Evolutionary conservation across 139 green algal genomes (phyloP).

Genomic region (Dunaliella primolecta): DNA sequence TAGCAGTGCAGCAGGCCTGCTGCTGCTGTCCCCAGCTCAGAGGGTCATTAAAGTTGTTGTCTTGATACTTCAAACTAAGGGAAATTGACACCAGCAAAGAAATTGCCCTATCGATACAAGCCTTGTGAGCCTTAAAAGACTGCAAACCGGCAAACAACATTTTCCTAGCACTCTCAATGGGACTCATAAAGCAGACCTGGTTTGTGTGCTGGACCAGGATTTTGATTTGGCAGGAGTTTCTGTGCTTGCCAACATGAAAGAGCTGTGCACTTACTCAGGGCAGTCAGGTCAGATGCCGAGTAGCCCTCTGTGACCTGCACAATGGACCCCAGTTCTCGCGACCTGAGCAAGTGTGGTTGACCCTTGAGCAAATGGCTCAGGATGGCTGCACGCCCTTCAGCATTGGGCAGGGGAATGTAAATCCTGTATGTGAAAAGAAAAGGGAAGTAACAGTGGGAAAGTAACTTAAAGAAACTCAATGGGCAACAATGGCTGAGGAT

Average conservation of each 20-base stretch:
- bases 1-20: too few relatives aligned
- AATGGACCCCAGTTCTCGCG: constrained; percentile 23
- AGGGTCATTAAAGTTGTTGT: too few relatives aligned
- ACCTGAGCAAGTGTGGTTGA: constrained; percentile 28
- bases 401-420: constrained; percentile 65
- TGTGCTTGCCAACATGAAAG: neutral
- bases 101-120: too few relatives aligned
- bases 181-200: too few relatives aligned
- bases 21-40: too few relatives aligned
- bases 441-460: neutral
- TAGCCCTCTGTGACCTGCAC: constrained; percentile 56
- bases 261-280: constrained; percentile 48
- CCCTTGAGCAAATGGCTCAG: constrained; percentile 55
- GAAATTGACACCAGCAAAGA: too few relatives aligned
- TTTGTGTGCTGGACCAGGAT: too few relatives aligned
- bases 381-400: constrained; percentile 44
- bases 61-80: too few relatives aligned
- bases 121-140: too few relatives aligned
- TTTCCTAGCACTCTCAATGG: too few relatives aligned
- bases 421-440: constrained; percentile 31
- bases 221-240: too few relatives aligned
- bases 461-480: neutral
- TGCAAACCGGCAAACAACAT: too few relatives aligned
- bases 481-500: constrained; percentile 45
- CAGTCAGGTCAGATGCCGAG: constrained; percentile 71